Evolutionary conservation across 768 basidiomycete genomes (phyloP).

Genomic region (Lentinula aciculospora): DNA sequence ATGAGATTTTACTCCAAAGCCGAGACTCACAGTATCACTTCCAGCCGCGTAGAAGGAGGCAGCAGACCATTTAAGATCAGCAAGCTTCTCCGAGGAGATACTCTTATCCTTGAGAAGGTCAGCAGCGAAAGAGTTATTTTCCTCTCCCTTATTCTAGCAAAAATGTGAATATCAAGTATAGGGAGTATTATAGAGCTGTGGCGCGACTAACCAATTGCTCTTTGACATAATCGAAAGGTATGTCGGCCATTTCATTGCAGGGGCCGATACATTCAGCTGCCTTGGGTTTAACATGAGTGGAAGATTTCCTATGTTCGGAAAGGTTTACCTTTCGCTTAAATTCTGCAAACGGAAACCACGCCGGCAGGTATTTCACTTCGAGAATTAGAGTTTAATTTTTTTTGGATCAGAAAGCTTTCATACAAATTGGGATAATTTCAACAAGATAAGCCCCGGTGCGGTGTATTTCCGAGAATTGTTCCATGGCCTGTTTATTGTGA

Average conservation of each 20-base stretch:
- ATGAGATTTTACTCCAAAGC: conserved; percentile 8
- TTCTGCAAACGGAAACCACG: conserved; percentile 29
- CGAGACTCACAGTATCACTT: conserved; percentile 7
- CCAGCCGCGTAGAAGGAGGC: conserved; percentile 17
- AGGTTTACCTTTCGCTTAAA: conserved; percentile 24
- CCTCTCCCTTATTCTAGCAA: conserved; percentile 1
- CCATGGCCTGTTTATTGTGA: neutral
- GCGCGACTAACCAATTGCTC: conserved; percentile 23
- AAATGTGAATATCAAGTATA: neutral
- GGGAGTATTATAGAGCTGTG: neutral
- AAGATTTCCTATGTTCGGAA: neutral
- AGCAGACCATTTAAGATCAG: conserved; percentile 14
- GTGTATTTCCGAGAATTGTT: neutral
- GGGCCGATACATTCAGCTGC: conserved; percentile 2
- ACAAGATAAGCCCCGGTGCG: conserved; percentile 8
- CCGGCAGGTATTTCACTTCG: conserved; percentile 27
- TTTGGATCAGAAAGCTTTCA: neutral
- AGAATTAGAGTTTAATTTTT: neutral
- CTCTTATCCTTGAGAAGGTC: conserved; percentile 9
- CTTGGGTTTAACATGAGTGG: neutral
- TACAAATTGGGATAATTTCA: conserved; percentile 9
- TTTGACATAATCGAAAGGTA: conserved; percentile 22
- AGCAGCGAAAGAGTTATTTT: conserved; percentile 10
- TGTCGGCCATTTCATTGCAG: conserved; percentile 24
- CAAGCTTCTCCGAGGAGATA: conserved; percentile 9